A percentile compares a stretch with the other conserved stretches of the same genome.
Conservation (phyloP, 2,329 filamentous ascomycete species). For the Blastomyces emzantsi region DNA sequence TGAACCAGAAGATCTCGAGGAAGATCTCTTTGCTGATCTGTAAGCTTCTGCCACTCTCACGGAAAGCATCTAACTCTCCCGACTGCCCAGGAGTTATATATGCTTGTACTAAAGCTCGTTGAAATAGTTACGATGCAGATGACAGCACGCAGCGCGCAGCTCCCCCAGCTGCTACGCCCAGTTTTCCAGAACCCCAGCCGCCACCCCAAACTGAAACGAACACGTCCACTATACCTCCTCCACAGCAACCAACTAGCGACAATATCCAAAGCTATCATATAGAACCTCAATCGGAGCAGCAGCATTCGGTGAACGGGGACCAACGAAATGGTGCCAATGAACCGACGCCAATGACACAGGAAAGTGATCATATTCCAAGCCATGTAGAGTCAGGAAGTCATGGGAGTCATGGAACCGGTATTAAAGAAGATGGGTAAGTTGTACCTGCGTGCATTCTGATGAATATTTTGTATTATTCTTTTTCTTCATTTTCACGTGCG, state of each 20-base stretch:
- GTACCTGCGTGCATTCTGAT: slow-evolving; percentile 9
- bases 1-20: slow-evolving; percentile 73
- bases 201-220: slow-evolving; percentile 17
- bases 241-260: slow-evolving; percentile 26
- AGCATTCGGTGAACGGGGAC: slow-evolving; percentile 10
- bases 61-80: neutral
- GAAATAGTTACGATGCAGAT: slow-evolving; percentile 57
- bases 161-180: slow-evolving; percentile 31
- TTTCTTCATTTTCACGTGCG: neutral
- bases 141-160: slow-evolving; percentile 37
- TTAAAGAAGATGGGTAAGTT: slow-evolving; percentile 91
- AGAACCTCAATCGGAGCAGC: slow-evolving; percentile 18
- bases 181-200: slow-evolving; percentile 27
- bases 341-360: slow-evolving; percentile 23
- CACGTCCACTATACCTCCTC: slow-evolving; percentile 18
- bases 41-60: slow-evolving; percentile 44
- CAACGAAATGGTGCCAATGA: slow-evolving; percentile 22
- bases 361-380: slow-evolving; percentile 17
- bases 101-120: slow-evolving; percentile 12
- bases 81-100: neutral
- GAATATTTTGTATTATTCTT: slow-evolving; percentile 5
- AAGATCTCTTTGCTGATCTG: slow-evolving; percentile 94
- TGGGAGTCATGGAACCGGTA: slow-evolving; percentile 34
- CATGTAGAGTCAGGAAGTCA: slow-evolving; percentile 28
- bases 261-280: slow-evolving; percentile 24